Conservation (phyloP, 108 stramenopile genomes). For the Cyclotella atomus region DNA sequence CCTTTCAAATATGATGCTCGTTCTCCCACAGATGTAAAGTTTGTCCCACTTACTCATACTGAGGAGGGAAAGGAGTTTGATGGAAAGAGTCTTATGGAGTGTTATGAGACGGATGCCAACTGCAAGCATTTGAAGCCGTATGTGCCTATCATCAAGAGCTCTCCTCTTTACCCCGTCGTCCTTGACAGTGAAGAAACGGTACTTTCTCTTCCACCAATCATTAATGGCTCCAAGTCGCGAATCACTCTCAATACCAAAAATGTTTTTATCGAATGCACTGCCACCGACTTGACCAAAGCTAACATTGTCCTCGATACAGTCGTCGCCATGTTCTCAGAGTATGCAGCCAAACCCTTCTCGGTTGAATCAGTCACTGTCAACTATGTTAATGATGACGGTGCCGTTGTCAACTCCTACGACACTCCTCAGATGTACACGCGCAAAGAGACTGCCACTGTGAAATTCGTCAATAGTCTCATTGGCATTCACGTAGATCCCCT, state of each 20-base stretch:
- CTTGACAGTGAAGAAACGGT: slow-evolving; percentile 85
- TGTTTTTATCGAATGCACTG: slow-evolving; percentile 99
- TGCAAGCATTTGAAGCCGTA: slow-evolving; percentile 98
- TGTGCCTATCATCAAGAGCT: slow-evolving; percentile 94
- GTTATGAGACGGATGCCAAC: slow-evolving; percentile 89
- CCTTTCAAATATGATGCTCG: slow-evolving; percentile 95
- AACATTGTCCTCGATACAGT: slow-evolving; percentile 99
- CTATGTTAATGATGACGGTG: slow-evolving; percentile 73
- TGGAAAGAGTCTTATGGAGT: slow-evolving; percentile 69
- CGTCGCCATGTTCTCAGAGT: slow-evolving; percentile 97
- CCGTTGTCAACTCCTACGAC: slow-evolving; percentile 69
- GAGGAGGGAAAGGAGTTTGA: slow-evolving; percentile 69
- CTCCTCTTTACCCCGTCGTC: slow-evolving; percentile 95
- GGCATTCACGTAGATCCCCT: slow-evolving; percentile 83
- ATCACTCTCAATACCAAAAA: slow-evolving; percentile 94
- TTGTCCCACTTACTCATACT: slow-evolving; percentile 93
- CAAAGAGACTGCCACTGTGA: slow-evolving; percentile 75
- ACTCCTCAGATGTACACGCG: slow-evolving; percentile 77
- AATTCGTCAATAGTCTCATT: slow-evolving; percentile 89
- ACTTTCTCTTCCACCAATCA: slow-evolving; percentile 97
- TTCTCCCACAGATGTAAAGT: slow-evolving; percentile 83
- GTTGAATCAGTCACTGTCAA: slow-evolving; percentile 94
- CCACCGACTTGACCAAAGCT: slow-evolving; percentile 98
- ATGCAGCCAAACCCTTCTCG: slow-evolving; percentile 88
- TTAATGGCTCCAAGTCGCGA: slow-evolving; percentile 93